These are phyloP conservation scores for Penicillium goetzii DNA, from an alignment of 495 filamentous ascomycete genomes.

Conservation along the genomic window DNA sequence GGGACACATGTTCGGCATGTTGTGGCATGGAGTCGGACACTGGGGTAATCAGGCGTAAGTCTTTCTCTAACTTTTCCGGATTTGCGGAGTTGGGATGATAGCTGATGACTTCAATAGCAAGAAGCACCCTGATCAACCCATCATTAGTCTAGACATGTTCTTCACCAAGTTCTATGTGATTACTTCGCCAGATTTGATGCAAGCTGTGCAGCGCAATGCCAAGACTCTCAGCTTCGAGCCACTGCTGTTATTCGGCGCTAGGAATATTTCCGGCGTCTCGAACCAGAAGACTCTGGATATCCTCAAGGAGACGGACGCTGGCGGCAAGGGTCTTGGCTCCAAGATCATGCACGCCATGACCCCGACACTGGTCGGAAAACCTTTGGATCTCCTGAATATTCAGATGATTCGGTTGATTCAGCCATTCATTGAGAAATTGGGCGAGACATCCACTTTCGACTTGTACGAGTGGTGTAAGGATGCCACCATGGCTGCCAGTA, in stretches of 20 bases:
- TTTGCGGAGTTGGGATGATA: background rate
- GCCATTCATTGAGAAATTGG: conserved; percentile 27
- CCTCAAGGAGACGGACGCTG: conserved; percentile 22
- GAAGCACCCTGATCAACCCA: conserved; percentile 33
- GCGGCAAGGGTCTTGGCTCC: conserved; percentile 26
- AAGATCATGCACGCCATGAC: conserved; percentile 30
- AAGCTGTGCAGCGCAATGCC: conserved; percentile 45
- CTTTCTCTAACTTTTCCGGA: background rate
- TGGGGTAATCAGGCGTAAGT: conserved; percentile 25
- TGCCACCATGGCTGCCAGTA: conserved; percentile 53
- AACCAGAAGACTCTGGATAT: conserved; percentile 19
- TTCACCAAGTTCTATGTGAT: conserved; percentile 50
- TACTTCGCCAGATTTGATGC: conserved; percentile 44
- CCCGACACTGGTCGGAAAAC: conserved; percentile 30
- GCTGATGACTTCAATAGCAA: conserved; percentile 17
- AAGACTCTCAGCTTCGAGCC: conserved; percentile 48
- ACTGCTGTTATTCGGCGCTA: conserved; percentile 26
- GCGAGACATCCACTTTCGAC: conserved; percentile 17
- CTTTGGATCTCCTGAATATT: conserved; percentile 36
- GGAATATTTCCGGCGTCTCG: conserved; percentile 28
- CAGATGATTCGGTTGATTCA: conserved; percentile 28
- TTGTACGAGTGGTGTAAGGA: conserved; percentile 46
- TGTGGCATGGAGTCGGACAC: conserved; percentile 44
- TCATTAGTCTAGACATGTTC: conserved; percentile 50
- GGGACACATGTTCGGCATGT: conserved; percentile 49